These are phyloP conservation scores for Wallacemonas sp. DNA, from an alignment of 208 protist species.

Conservation along the genomic window DNA sequence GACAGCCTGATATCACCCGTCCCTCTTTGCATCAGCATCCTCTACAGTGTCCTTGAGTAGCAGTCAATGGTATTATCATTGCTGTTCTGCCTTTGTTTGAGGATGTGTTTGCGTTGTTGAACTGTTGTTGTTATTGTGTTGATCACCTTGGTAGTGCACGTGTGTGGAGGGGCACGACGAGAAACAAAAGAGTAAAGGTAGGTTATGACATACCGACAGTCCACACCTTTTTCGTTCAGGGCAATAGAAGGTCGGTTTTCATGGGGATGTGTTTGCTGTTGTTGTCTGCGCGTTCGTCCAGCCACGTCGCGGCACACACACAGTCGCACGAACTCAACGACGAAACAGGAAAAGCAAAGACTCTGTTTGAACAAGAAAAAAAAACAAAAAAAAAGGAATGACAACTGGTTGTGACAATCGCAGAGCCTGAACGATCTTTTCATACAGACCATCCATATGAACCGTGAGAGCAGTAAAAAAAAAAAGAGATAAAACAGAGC, in stretches of 20 bases:
- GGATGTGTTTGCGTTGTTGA: too few relatives aligned
- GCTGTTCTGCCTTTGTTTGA: too few relatives aligned
- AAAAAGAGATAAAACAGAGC: constrained; percentile 18
- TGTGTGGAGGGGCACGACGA: too few relatives aligned
- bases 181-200: too few relatives aligned
- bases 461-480: not conserved
- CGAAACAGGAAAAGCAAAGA: not conserved
- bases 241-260: constrained; percentile 3
- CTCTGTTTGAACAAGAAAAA: not conserved
- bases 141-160: too few relatives aligned
- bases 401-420: not conserved
- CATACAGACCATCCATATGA: not conserved
- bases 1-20: too few relatives aligned
- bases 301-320: not conserved
- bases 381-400: not conserved
- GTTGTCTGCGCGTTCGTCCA: not conserved
- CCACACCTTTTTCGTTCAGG: too few relatives aligned
- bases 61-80: too few relatives aligned
- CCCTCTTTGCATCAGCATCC: too few relatives aligned
- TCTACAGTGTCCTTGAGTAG: too few relatives aligned
- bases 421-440: not conserved
- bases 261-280: not conserved
- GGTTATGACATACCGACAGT: too few relatives aligned
- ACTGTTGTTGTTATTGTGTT: too few relatives aligned
- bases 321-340: not conserved